Evolutionary conservation across 257 asterid genomes (phyloP).

Genomic region (Solanum peruvianum): DNA sequence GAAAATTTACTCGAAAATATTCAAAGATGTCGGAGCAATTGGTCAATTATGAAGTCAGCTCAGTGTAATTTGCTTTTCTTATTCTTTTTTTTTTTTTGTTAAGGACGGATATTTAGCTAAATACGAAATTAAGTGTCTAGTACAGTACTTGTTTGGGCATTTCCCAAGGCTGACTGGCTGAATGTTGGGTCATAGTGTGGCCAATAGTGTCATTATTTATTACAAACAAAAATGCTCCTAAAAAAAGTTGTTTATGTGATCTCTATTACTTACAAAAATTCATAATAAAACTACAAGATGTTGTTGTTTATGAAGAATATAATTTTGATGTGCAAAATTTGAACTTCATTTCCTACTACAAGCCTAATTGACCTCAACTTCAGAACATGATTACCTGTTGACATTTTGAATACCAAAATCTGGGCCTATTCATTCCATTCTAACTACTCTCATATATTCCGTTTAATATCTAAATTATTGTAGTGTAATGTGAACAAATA

Average conservation of each 20-base stretch:
- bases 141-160: no score
- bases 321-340: background rate
- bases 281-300: background rate
- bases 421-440: background rate
- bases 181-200: no score
- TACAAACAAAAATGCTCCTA: no score
- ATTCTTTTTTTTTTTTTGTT: no score
- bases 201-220: no score
- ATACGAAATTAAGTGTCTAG: no score
- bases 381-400: background rate
- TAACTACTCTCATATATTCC: background rate
- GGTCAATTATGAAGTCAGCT: background rate
- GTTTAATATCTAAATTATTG: background rate
- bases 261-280: background rate
- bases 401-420: background rate
- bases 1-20: background rate
- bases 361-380: background rate
- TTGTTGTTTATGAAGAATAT: background rate
- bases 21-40: background rate
- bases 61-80: background rate
- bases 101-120: no score
- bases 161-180: no score
- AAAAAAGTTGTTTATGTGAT: no score
- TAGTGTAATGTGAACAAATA: no score
- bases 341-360: background rate